phyloP scores from a whole-genome alignment of 2,329 filamentous ascomycete genomes.

The Aspergillus novoparasiticus region DNA sequence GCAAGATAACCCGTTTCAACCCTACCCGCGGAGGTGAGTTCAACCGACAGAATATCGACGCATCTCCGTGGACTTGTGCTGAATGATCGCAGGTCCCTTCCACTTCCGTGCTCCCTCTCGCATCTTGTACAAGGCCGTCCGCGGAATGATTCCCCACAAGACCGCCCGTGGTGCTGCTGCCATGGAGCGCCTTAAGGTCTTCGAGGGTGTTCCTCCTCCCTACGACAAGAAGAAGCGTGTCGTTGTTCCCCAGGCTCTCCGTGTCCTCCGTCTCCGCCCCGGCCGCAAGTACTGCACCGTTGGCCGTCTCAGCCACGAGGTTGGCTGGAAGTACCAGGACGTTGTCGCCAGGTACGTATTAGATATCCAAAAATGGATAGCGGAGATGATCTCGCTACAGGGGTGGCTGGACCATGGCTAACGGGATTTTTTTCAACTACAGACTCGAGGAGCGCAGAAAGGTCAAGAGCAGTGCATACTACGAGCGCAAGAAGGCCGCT shows the following conservation, averaged over 20 bases:
- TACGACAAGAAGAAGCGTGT: constrained; percentile 99
- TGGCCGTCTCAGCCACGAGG: constrained; percentile 95
- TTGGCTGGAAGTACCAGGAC: constrained; percentile 99
- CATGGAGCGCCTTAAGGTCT: constrained; percentile 98
- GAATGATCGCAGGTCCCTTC: constrained; percentile 75
- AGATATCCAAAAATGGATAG: constrained; percentile 5
- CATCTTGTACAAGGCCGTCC: constrained; percentile 99
- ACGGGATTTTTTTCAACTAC: constrained; percentile 21
- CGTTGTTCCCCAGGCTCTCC: constrained; percentile 97
- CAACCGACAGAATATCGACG: constrained; percentile 7
- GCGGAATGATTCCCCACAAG: constrained; percentile 99
- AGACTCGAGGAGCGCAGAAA: constrained; percentile 99
- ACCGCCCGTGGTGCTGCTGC: constrained; percentile 95
- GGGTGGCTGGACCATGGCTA: constrained; percentile 22
- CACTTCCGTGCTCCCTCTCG: constrained; percentile 99
- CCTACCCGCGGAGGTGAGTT: constrained; percentile 92
- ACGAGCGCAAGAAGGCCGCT: constrained; percentile 99
- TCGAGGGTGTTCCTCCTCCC: constrained; percentile 97
- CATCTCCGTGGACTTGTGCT: constrained; percentile 6
- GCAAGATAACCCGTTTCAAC: constrained; percentile 99
- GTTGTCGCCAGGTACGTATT: constrained; percentile 88
- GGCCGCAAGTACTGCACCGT: constrained; percentile 99
- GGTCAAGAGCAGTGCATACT: constrained; percentile 98
- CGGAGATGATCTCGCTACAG: not conserved
- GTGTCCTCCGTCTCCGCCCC: constrained; percentile 94